Evolutionary conservation across 1,139 yeast species (phyloP).

Genomic region (Blastobotrys elegans): DNA sequence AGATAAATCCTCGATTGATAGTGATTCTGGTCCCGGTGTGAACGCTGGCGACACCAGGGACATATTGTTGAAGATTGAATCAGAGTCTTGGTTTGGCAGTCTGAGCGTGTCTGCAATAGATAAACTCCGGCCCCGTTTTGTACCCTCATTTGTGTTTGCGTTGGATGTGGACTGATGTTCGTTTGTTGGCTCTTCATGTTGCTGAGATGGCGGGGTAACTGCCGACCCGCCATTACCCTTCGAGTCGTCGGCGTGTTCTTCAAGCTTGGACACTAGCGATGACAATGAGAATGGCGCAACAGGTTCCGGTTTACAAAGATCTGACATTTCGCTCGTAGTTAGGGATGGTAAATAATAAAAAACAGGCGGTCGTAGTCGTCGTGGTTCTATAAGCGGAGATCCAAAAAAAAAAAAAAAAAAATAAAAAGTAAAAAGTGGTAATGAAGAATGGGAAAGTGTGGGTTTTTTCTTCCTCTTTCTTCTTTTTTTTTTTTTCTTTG

Average conservation of each 20-base stretch:
- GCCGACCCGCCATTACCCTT: background rate
- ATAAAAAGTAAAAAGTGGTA: background rate
- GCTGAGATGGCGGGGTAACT: background rate
- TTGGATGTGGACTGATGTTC: background rate
- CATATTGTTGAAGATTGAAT: conserved; percentile 25
- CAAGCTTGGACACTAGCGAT: conserved; percentile 7
- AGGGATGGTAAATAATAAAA: background rate
- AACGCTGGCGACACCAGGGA: conserved; percentile 35
- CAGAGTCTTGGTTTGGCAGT: background rate
- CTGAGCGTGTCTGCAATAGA: background rate
- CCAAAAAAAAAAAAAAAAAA: background rate
- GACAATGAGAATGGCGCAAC: conserved; percentile 9
- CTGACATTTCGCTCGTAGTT: conserved; percentile 1
- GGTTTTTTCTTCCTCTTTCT: background rate
- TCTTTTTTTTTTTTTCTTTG: background rate
- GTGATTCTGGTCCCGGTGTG: conserved; percentile 25
- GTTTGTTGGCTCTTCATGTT: background rate
- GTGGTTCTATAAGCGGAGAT: background rate
- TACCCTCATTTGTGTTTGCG: no score
- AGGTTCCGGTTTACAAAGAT: conserved; percentile 8
- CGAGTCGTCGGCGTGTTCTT: background rate
- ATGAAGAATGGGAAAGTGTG: background rate
- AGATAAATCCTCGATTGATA: conserved; percentile 8
- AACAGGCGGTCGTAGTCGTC: background rate
- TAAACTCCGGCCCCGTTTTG: background rate